Conservation (phyloP, 768 basidiomycete species). For the Mycena olivaceomarginata region DNA sequence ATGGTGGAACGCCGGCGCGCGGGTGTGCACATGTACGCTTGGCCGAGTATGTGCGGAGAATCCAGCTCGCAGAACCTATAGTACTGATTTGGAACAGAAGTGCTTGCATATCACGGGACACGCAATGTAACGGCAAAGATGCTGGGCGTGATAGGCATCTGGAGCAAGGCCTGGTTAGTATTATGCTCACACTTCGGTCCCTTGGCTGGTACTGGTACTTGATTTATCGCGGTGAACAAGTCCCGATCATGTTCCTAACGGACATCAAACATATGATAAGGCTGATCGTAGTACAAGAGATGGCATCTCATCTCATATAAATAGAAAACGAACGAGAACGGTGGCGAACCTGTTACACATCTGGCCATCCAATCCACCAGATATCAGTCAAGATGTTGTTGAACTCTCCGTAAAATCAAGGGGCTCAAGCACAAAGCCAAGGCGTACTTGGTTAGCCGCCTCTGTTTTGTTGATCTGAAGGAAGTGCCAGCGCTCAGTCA, state of each 20-base stretch:
- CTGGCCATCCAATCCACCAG: slow-evolving; percentile 2
- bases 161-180: neutral
- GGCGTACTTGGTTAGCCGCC: slow-evolving; percentile 34
- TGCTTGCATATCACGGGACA: neutral
- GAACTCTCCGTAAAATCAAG: slow-evolving; percentile 33
- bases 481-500: neutral
- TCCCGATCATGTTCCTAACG: neutral
- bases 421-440: slow-evolving; percentile 43
- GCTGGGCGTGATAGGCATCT: too few relatives aligned
- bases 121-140: neutral
- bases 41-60: neutral
- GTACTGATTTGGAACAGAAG: neutral
- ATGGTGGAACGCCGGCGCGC: neutral
- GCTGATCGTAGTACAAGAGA: slow-evolving; percentile 3
- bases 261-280: slow-evolving; percentile 6
- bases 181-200: neutral
- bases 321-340: neutral
- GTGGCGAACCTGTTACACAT: slow-evolving; percentile 14
- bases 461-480: slow-evolving; percentile 35
- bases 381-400: slow-evolving; percentile 14
- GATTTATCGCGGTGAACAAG: too few relatives aligned
- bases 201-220: neutral
- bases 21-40: neutral
- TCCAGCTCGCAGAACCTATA: neutral
- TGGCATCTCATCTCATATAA: neutral